Percentiles rank a stretch among this genome's conserved stretches.
Conservation (phyloP, 306 rosid species). For the Rosa persica region DNA sequence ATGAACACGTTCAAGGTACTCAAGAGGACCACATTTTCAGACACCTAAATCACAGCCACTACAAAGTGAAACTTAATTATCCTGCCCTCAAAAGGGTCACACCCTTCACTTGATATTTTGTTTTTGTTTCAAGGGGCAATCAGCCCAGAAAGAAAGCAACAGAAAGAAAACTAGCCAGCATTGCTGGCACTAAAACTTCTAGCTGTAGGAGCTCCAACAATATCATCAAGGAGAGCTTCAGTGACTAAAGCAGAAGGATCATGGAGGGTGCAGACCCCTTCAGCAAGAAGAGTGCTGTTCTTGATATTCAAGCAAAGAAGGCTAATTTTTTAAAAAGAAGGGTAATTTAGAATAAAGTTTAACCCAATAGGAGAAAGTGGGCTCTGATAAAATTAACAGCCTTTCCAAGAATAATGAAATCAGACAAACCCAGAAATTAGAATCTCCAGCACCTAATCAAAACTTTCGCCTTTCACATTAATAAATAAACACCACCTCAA, state of each 20-base stretch:
- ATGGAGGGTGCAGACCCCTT: no score
- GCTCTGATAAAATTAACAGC: slow-evolving; percentile 22
- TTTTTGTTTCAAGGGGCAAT: no score
- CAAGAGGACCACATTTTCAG: not conserved
- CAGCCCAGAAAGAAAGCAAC: no score
- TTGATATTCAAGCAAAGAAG: slow-evolving; percentile 14
- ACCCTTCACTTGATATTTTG: slow-evolving; percentile 11
- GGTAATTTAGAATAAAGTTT: not conserved
- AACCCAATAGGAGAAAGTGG: slow-evolving; percentile 16
- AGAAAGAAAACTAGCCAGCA: no score
- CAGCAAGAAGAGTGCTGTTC: no score
- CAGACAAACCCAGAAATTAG: slow-evolving; percentile 11
- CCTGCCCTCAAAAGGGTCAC: not conserved
- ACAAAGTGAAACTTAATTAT: not conserved
- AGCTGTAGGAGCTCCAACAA: no score
- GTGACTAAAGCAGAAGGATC: no score
- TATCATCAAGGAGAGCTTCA: no score
- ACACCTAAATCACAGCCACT: not conserved
- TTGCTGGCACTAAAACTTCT: no score
- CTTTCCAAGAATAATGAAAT: not conserved
- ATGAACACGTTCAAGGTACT: not conserved
- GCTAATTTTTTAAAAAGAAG: not conserved
- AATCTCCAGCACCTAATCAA: slow-evolving; percentile 22
- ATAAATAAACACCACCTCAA: slow-evolving; percentile 22
- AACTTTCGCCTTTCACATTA: slow-evolving; percentile 21